Percentiles rank a stretch among this genome's conserved stretches.
phyloP scores from a whole-genome alignment of 768 basidiomycete genomes.

The Megacollybia marginata region DNA sequence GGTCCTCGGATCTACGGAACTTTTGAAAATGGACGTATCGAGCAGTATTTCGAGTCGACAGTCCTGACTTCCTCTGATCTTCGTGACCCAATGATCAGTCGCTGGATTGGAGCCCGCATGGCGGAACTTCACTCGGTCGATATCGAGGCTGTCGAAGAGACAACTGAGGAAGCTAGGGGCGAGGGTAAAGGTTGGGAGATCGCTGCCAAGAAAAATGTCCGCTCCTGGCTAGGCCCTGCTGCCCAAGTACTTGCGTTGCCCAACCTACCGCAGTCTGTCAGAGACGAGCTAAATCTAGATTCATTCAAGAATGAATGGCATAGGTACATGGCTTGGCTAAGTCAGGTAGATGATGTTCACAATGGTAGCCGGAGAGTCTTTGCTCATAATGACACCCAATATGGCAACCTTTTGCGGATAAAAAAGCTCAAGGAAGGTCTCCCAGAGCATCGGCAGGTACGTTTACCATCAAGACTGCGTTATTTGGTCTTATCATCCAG shows the following conservation, averaged over 20 bases:
- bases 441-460: constrained; percentile 73
- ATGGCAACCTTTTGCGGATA: constrained; percentile 83
- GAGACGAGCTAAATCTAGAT: constrained; percentile 55
- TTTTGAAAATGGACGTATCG: constrained; percentile 90
- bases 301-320: constrained; percentile 58
- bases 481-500: constrained; percentile 27
- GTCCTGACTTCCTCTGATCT: constrained; percentile 75
- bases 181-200: constrained; percentile 48
- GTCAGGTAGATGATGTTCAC: constrained; percentile 47
- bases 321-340: constrained; percentile 64
- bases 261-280: constrained; percentile 34
- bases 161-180: constrained; percentile 25
- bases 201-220: constrained; percentile 59
- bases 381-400: constrained; percentile 94
- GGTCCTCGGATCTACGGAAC: constrained; percentile 93
- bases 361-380: constrained; percentile 65
- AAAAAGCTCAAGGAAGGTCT: constrained; percentile 44
- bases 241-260: constrained; percentile 67
- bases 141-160: constrained; percentile 54
- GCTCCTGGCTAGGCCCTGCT: constrained; percentile 65
- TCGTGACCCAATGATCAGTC: constrained; percentile 65
- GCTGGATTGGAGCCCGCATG: constrained; percentile 92
- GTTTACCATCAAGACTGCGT: constrained; percentile 11
- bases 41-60: constrained; percentile 89
- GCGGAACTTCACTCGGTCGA: constrained; percentile 93